phyloP scores from a whole-genome alignment of 495 filamentous ascomycete genomes.

The Aspergillus haitiensis region DNA sequence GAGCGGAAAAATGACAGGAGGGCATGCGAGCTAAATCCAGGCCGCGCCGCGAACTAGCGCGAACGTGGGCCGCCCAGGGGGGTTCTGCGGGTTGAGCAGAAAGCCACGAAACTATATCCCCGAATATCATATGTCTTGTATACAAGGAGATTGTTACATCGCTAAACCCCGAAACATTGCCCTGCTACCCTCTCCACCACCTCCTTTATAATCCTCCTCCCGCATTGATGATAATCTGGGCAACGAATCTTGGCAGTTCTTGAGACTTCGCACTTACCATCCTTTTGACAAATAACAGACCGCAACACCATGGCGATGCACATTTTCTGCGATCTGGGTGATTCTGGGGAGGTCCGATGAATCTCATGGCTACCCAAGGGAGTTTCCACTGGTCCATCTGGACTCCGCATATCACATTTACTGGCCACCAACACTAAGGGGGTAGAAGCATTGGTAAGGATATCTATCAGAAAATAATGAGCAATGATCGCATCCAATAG shows the following conservation, averaged over 20 bases:
- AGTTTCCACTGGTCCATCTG: conserved; percentile 46
- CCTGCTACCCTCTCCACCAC: not conserved
- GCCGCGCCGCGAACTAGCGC: conserved; percentile 30
- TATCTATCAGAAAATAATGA: conserved; percentile 49
- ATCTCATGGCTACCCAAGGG: conserved; percentile 63
- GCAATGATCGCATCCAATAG: not conserved
- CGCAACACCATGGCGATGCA: conserved; percentile 76
- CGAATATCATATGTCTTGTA: conserved; percentile 2
- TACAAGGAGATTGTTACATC: conserved; percentile 15
- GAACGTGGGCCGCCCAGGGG: conserved; percentile 33
- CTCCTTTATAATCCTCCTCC: conserved; percentile 3
- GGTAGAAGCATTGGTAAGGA: conserved; percentile 62
- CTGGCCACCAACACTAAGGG: conserved; percentile 78
- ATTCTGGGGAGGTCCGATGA: conserved; percentile 68
- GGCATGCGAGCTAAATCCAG: conserved; percentile 34
- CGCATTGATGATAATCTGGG: not conserved
- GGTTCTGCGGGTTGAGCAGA: conserved; percentile 19
- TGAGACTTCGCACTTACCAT: conserved; percentile 56
- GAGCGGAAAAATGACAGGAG: conserved; percentile 21
- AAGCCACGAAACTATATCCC: conserved; percentile 6
- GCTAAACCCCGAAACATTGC: conserved; percentile 4
- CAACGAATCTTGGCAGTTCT: not conserved
- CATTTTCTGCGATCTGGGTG: conserved; percentile 71
- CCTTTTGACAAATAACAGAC: conserved; percentile 61
- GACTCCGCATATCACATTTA: conserved; percentile 74